phyloP scores from a whole-genome alignment of 805 yeast genomes.

The Cyberlindnera xylosilytica region DNA sequence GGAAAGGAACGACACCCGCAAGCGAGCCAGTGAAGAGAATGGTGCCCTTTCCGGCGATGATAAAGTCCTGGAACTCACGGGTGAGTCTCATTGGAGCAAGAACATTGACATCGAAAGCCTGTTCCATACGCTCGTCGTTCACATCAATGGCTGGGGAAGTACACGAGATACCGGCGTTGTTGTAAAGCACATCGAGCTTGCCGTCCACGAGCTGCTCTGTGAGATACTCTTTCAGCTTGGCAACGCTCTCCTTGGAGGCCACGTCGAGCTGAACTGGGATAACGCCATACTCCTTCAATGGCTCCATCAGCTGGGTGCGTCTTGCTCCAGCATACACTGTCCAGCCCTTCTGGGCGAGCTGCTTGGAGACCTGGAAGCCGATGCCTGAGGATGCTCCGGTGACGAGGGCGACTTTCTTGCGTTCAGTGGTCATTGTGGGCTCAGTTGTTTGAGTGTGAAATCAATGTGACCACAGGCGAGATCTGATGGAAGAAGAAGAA shows the following conservation, averaged over 20 bases:
- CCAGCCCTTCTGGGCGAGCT: constrained; percentile 49
- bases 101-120: constrained; percentile 63
- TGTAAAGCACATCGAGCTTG: constrained; percentile 57
- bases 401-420: constrained; percentile 36
- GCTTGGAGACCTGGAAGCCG: constrained; percentile 47
- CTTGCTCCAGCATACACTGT: constrained; percentile 74
- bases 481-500: no score
- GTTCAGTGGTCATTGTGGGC: constrained; percentile 5
- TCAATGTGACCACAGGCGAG: no score
- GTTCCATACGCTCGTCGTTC: constrained; percentile 46
- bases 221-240: constrained; percentile 41
- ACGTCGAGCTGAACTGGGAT: constrained; percentile 56
- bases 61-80: constrained; percentile 50
- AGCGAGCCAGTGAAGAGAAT: constrained; percentile 75
- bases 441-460: neutral
- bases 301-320: constrained; percentile 57
- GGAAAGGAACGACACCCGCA: constrained; percentile 64
- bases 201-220: constrained; percentile 39
- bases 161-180: constrained; percentile 78
- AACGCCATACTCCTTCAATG: constrained; percentile 39
- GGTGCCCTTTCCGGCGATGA: constrained; percentile 65
- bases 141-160: constrained; percentile 70
- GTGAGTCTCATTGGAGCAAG: constrained; percentile 65
- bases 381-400: constrained; percentile 61
- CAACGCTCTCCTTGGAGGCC: constrained; percentile 45